Base-by-base conservation (phyloP, 331 rosid genomes). In the Rhamnella rubrinervis region DNA sequence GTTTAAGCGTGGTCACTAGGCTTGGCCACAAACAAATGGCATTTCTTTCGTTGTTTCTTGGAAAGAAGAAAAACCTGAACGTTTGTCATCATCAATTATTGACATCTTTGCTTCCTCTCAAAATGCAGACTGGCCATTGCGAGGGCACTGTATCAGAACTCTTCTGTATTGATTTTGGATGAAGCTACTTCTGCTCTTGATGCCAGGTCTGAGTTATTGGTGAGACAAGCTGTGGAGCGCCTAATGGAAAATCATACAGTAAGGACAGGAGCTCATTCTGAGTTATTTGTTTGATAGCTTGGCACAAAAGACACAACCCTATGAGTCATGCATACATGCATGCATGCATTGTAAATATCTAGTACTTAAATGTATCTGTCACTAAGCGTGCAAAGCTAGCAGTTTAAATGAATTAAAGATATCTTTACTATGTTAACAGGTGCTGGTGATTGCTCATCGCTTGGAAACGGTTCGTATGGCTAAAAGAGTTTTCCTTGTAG, bases 151-250 rank as follows among this genome's bases (percentile, higher is more conserved):
- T 93, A 88, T 68, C 92, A 90, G 66, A 76, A 90, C 44, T 84
- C 97, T 71, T 84, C 96, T 26, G 77, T 90, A 46, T 82, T 93
- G 55, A 83, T 93, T 69, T 81, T 93, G 79, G 96, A 93, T 47
- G 98, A 93, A 80, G 97, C 97, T 63, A 93, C 96, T 65, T 93
- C 98, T 60, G 89, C 97, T 70, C 78, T 93, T 53, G 98, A 93
- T 78, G 82, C 90, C 70, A 85, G 72, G 80, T 87, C 97, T 59
- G 98, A 93, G 85, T 74, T 79, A 65, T 60, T 84, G 75, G 96
- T 85, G 83, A 73, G 92, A 78, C 85, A 90, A 81, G 97, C 96
- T 50, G 78, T 93, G 44, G 78, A 82, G 72, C 88, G 80, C 26
- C 62, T 93, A 85, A 88, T 88, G 97, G 80, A 85, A 80, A 90